These are phyloP conservation scores for Psophocarpus tetragonolobus DNA, from an alignment of 306 rosid genomes.

Conservation along the genomic window DNA sequence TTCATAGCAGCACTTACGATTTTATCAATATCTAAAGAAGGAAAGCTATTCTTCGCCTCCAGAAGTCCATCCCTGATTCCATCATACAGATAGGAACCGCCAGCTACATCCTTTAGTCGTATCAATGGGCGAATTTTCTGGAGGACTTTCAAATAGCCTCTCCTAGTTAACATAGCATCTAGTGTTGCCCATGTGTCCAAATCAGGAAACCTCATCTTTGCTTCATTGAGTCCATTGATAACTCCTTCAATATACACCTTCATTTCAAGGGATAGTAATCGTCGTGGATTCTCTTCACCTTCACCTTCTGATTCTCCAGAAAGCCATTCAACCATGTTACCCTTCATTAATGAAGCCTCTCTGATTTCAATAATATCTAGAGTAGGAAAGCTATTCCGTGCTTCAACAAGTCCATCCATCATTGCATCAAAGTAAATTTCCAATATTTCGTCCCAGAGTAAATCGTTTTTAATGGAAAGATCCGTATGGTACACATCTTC, in stretches of 20 bases:
- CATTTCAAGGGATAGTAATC: not conserved
- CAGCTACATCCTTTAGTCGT: not conserved
- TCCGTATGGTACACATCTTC: too few relatives aligned
- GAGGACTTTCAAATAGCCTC: not conserved
- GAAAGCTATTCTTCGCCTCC: not conserved
- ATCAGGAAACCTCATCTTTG: not conserved
- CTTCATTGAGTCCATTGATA: conserved; percentile 5
- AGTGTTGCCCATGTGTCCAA: not conserved
- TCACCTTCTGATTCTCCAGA: too few relatives aligned
- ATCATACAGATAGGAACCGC: not conserved
- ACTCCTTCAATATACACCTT: not conserved
- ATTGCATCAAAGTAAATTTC: not conserved
- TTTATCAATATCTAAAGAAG: not conserved
- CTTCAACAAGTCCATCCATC: conserved; percentile 3
- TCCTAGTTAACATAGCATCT: not conserved
- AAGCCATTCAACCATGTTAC: not conserved
- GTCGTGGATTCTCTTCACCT: too few relatives aligned
- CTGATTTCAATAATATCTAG: not conserved
- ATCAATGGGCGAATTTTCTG: not conserved
- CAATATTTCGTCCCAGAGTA: too few relatives aligned
- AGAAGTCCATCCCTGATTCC: not conserved
- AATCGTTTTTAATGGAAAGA: too few relatives aligned
- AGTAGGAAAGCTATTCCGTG: not conserved
- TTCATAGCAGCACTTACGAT: not conserved
- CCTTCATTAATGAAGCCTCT: not conserved